These are phyloP conservation scores for Fusarium foetens DNA, from an alignment of 2,329 filamentous ascomycete species.

Conservation along the genomic window DNA sequence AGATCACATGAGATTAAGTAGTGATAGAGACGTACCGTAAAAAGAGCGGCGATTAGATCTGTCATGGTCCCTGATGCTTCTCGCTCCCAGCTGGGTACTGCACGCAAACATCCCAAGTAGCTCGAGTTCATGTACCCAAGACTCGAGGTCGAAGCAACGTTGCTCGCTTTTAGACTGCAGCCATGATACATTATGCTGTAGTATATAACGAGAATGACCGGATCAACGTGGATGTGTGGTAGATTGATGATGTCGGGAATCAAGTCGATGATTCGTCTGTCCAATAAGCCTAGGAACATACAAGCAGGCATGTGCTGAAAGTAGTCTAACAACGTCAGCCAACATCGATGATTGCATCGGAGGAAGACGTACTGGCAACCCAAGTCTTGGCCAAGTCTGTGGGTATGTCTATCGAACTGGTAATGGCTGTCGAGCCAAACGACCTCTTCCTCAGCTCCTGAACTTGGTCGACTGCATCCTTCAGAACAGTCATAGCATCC, in stretches of 20 bases:
- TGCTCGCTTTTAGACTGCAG: constrained; percentile 38
- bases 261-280: constrained; percentile 44
- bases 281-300: constrained; percentile 45
- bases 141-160: constrained; percentile 16
- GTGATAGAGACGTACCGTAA: constrained; percentile 31
- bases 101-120: constrained; percentile 46
- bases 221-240: constrained; percentile 46
- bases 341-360: accelerated
- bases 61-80: constrained; percentile 47
- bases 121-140: constrained; percentile 39
- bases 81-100: constrained; percentile 45
- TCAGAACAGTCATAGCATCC: constrained; percentile 44
- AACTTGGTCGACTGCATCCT: constrained; percentile 45
- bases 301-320: constrained; percentile 46
- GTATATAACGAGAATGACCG: constrained; percentile 46
- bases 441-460: constrained; percentile 40
- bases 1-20: neutral
- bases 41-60: constrained; percentile 46
- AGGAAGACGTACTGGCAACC: constrained; percentile 39
- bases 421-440: constrained; percentile 37
- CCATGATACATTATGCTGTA: constrained; percentile 47
- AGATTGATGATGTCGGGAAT: constrained; percentile 46
- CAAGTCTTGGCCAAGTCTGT: constrained; percentile 44
- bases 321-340: constrained; percentile 33
- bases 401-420: constrained; percentile 41